Percentiles rank a stretch among this genome's conserved stretches.
Evolutionary conservation across 73 alveolate species (phyloP).

Genomic region (Paramecium pentaurelia): DNA sequence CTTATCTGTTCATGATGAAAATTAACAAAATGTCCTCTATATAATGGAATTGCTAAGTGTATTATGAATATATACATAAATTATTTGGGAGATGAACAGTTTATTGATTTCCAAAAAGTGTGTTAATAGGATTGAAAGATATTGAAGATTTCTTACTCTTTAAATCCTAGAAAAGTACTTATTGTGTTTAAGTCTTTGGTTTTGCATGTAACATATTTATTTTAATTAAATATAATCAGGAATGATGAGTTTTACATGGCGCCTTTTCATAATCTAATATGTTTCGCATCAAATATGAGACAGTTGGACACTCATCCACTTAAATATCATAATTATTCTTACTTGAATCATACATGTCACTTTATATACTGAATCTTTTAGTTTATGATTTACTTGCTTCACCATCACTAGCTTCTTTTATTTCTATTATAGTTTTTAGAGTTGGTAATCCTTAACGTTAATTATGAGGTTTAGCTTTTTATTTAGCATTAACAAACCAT

Average conservation of each 20-base stretch:
- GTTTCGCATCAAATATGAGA: not conserved
- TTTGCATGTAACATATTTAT: not conserved
- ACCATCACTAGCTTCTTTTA: slow-evolving; percentile 22
- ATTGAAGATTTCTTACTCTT: not conserved
- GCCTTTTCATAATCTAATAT: slow-evolving; percentile 10
- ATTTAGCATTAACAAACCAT: slow-evolving; percentile 41
- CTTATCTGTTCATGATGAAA: not conserved
- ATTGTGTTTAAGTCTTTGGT: not conserved
- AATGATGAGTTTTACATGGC: slow-evolving; percentile 29
- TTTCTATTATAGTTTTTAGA: not conserved
- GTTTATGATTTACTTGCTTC: slow-evolving; percentile 27
- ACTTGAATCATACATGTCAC: slow-evolving; percentile 6
- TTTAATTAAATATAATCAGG: slow-evolving; percentile 8
- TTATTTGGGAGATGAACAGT: not conserved
- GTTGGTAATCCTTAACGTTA: not conserved
- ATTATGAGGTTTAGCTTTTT: not conserved
- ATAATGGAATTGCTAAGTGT: not conserved
- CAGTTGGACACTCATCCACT: not conserved
- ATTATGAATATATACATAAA: not conserved
- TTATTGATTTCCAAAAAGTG: not conserved
- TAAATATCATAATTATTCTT: not conserved
- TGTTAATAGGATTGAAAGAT: not conserved
- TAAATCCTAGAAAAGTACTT: not conserved
- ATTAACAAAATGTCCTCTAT: slow-evolving; percentile 23
- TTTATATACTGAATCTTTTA: not conserved